phyloP scores from a whole-genome alignment of 139 green algal species.

The Chlorella sp. region DNA sequence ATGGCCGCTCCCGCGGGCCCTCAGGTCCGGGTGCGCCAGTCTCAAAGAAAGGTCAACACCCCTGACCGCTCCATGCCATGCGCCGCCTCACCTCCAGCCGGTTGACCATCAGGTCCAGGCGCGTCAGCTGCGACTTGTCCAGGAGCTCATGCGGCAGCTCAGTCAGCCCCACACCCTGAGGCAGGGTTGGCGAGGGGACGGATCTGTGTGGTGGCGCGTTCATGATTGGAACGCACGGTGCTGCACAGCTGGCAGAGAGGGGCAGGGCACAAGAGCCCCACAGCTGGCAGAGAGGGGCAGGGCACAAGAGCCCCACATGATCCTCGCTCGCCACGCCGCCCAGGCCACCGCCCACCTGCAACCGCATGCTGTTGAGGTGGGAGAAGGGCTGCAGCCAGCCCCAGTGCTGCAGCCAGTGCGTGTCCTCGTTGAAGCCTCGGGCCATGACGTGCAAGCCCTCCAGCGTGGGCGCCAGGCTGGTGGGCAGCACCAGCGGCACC shows the following conservation, averaged over 20 bases:
- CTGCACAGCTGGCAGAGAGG: no score
- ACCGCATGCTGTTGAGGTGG: not conserved
- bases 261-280: no score
- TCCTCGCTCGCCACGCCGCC: no score
- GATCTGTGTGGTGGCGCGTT: not conserved
- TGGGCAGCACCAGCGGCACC: slow-evolving; percentile 12
- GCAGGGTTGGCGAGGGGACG: no score
- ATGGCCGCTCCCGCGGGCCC: no score
- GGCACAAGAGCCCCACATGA: no score
- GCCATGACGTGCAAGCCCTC: not conserved
- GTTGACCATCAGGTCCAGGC: slow-evolving; percentile 13
- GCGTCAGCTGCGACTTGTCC: slow-evolving; percentile 1
- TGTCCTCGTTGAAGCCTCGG: not conserved
- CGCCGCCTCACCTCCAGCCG: not conserved
- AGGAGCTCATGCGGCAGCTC: not conserved
- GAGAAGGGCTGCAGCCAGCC: slow-evolving; percentile 14
- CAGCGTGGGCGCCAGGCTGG: not conserved
- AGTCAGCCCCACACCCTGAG: not conserved
- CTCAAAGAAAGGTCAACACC: no score
- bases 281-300: no score
- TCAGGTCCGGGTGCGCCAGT: no score
- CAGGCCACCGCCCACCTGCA: not conserved
- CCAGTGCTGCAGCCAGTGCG: not conserved
- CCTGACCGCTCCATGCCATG: no score
- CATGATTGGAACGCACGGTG: no score